Base-by-base conservation (phyloP, 805 yeast species). In the Candida saitoana region DNA sequence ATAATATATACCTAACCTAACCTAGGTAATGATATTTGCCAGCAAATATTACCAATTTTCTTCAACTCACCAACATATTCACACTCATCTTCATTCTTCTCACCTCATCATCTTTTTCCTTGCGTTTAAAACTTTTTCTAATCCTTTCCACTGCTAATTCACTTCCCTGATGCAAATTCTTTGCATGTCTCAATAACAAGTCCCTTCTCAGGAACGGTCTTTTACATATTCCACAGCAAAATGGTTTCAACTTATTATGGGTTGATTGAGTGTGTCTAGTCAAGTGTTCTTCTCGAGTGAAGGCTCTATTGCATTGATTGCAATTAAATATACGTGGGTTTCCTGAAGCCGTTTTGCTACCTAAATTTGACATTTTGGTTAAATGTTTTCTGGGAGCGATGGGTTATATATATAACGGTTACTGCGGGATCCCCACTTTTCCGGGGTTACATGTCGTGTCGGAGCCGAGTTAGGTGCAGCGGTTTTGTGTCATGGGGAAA, bases 211-310 rank as follows among this genome's bases (percentile, higher is more conserved):
- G 60, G 41, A 69, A 69, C 5, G 75, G 71, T 38, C 75, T 56
- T 27, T 55, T 46, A 49, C 75, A 69, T n/a, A 69, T 61, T 5
- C 74, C 74, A 44, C 75, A 69, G 4, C 63, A 54, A 46, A 65
- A 69, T 2, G 75, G 75, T 48, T 68, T 69, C 41, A 68, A 55
- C 41, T 69, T 69, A 52, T 69, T 69, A 46, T 69, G 75, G 7
- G 75, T 69, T 44, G 65, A 63, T 25, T 66, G 52, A 12, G 69
- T 58, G 46, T 69, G 75, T 36, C 75, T 53, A 19, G 71, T 66
- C 31, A 69, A 52, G 44, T 69, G 75, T 49, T 69, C 75, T 45
- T 69, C 74, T 43, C 75, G 52, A n/a, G 74, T 69, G 51, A 69
- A 69, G 3, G 75, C 75, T 18, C 73, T 57, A 36, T 65, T 57